A percentile compares a stretch with the other conserved stretches of the same genome.
These are phyloP conservation scores for Cicer bijugum DNA, from an alignment of 306 rosid genomes.

Conservation along the genomic window DNA sequence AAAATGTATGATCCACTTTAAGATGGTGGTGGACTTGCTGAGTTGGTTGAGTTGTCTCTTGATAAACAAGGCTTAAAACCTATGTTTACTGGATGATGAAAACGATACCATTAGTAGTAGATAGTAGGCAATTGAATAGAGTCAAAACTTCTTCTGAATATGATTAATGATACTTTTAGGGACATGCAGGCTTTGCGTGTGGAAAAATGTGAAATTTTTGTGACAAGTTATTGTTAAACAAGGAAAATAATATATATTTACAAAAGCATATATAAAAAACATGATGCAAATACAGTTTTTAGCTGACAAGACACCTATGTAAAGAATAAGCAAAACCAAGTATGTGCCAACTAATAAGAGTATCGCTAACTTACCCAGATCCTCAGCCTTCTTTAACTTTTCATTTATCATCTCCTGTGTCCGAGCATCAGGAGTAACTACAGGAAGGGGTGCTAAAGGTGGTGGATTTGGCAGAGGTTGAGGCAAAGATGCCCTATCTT, in stretches of 20 bases:
- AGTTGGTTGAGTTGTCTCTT: not conserved
- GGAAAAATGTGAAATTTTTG: not conserved
- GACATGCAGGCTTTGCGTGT: not conserved
- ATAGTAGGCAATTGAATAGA: not conserved
- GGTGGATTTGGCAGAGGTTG: constrained; percentile 92
- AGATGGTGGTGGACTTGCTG: not conserved
- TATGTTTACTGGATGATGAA: not conserved
- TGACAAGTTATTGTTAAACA: not conserved
- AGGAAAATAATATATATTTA: not conserved
- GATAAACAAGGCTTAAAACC: not conserved
- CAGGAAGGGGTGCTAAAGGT: constrained; percentile 86
- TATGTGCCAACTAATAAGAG: not conserved
- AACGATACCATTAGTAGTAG: not conserved
- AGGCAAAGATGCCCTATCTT: constrained; percentile 96
- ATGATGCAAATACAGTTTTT: not conserved
- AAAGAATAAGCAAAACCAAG: constrained; percentile 21
- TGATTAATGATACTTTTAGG: not conserved
- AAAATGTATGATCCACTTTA: not conserved
- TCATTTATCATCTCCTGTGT: constrained; percentile 99
- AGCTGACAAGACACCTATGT: not conserved
- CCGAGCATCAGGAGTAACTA: constrained; percentile 80
- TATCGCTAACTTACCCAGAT: constrained; percentile 70
- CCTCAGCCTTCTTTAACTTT: constrained; percentile 97
- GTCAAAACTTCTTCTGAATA: not conserved
- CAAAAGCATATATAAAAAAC: not conserved